Evolutionary conservation across 2,329 filamentous ascomycete species (phyloP), one percentile per base, ranked within the genome.

Genomic region (Ceratocystis destructans): DNA sequence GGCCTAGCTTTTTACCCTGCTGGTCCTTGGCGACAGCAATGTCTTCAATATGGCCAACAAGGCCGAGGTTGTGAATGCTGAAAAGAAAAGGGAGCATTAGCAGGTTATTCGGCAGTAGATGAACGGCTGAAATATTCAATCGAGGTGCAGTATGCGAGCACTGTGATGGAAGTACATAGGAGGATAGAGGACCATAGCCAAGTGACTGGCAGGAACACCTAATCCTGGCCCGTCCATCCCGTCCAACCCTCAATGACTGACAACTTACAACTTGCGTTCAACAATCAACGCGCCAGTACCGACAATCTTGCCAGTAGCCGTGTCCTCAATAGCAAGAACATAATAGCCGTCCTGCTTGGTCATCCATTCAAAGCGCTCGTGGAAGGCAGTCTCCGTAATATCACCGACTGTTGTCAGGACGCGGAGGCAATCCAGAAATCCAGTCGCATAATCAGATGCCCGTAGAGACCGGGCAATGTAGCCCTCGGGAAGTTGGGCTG

Each of bases 21-120:
- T 97, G 91, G 72, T 95, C 89, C 77, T 92, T 91, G 70, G 89
- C 86, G 46, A 99, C 92, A 20, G 93, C 92, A 74, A 99, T 96
- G 75, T 99, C 94, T 76, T 97, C 94, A 76, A 97, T 96, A 77
- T 97, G 94, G 12, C 93, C 94, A 31, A 96, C 93, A 25, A 87
- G 79, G 63, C 89, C 89, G 57, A 94, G 82, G 71, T 83, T 84
- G 75, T 93, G 89, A 71, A 94, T 92, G 75, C 86, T 88, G 71
- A 70, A 46, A 33, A 31, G 46, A 44, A 59, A 17, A 25, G 25
- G 3, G 8, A 8, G 10, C 6, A 10, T 59, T 59, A 59, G 55
- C 55, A 33, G 8, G 7, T 7, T 15, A 5, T n/a, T 12, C 10
- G 37, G 2, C 37, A 41, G 12, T 12, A 41, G 4, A 4, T 41